Base-by-base conservation (phyloP, 2,329 filamentous ascomycete genomes). In the Stagonosporopsis rhizophila region DNA sequence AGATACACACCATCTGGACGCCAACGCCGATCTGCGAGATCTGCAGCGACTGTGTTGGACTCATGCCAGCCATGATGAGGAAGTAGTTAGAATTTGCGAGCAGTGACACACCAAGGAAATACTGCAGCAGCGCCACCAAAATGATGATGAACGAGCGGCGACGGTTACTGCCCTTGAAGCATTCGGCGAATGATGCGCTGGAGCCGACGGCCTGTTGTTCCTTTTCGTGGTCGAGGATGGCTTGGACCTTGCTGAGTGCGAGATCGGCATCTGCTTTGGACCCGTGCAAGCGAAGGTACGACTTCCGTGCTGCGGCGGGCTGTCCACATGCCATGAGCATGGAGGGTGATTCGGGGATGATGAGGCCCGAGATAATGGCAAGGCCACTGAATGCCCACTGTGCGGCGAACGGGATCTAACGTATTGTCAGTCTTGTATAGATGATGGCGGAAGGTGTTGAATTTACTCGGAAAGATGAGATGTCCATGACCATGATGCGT, bases 111-210 rank as follows among this genome's bases (percentile, higher is more conserved):
- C 44, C 52, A 39, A 55, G 52, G 52, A 55, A 44, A 30, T 49
- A 50, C 45, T 55, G 52, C 12, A 55, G 44, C 20, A 55, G 22
- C 9, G 53, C 53, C 17, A 52, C 53, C 7, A 56, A 8, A 59
- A 81, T 82, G 32, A 84, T 79, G 27, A 44, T 42, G 59, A 87
- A 85, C 68, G 89, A 90, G 4, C 91, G 94, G 19, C 91, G 85
- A 50, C 91, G 87, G 70, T 95, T 87, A n/a, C 83, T 82, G 11
- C 90, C 90, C 73, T 83, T 87, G 82, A 95, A 94, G 77, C 90
- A 95, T 72, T 95, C 91, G 8, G 52, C 34, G 23, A 50, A 55
- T 3, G 52, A 41, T 12, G 37, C 37, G 25, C 30, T 50, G 30
- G 22, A 37, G 17, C 15, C 17, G 25, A 17, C 48, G 25, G 37